Evolutionary conservation across 2,329 filamentous ascomycete genomes (phyloP), one percentile per base, ranked within the genome.

Genomic region (Allantophomopsis cytisporea): DNA sequence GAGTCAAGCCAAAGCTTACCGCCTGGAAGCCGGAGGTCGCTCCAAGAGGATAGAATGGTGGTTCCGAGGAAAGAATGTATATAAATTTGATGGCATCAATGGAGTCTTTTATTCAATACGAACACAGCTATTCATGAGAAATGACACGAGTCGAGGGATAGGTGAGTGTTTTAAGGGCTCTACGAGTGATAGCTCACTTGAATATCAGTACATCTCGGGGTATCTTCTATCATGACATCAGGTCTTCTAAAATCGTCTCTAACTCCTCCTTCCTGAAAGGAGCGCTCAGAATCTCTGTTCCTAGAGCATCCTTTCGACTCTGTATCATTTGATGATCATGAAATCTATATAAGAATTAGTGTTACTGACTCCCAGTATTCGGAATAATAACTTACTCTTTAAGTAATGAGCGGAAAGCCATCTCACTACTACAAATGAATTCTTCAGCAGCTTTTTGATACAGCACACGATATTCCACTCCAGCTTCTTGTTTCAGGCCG

Each of bases 311-410:
- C 54, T 89, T 89, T 45, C 79, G 76, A 45, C 83, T 93, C 40
- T 85, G 85, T 46, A 98, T 83, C 77, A 98, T 96, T 54, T 95
- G 86, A 64, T 98, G 91, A 53, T 98, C 91, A 56, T 95, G 86
- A 58, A 98, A 91, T 60, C 78, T 83, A 39, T 33, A 15, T 33
- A 15, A 11, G 10, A 28, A 28, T 28, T 12, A 28, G 10, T 12
- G 10, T 28, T 12, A 28, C 23, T 28, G 23, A 28, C 23, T 28
- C 11, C 23, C 23, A 28, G 11, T 6, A 3, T 28, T 28, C 10
- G 10, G 23, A 8, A 6, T 28, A 28, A 6, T 14, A 30, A 62
- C 76, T 45, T 60, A 91, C 72, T 98, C 91, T 62, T 96, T 96
- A 45, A 98, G 61, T 55, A 98, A 59, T 18, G 88, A 94, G 44